A percentile compares a stretch with the other conserved stretches of the same genome.
Conservation (phyloP, 1,139 yeast genomes). For the Suhomyces maxii region DNA sequence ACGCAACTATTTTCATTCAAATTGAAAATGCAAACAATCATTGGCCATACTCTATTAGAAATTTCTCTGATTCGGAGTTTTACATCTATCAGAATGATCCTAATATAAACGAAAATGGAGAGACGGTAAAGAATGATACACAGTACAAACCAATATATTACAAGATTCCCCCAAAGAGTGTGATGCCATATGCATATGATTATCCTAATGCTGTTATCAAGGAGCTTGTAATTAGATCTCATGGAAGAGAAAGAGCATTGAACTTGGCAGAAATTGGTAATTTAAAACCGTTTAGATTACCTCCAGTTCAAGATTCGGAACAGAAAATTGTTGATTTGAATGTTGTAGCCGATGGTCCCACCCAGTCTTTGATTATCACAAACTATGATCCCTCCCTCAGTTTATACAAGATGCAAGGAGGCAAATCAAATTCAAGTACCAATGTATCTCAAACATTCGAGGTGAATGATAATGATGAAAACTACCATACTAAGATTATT, state of each 20-base stretch:
- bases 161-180: conserved; percentile 82
- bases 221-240: conserved; percentile 71
- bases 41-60: conserved; percentile 94
- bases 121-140: conserved; percentile 45
- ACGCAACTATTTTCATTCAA: conserved; percentile 78
- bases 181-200: conserved; percentile 99
- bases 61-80: conserved; percentile 83
- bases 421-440: conserved; percentile 25
- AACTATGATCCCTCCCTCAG: conserved; percentile 79
- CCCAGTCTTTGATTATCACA: conserved; percentile 82
- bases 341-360: conserved; percentile 95
- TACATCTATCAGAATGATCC: conserved; percentile 87
- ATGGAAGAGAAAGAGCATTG: conserved; percentile 73
- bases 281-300: conserved; percentile 79
- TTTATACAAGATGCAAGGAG: conserved; percentile 59
- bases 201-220: conserved; percentile 88
- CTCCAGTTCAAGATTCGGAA: conserved; percentile 44
- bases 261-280: conserved; percentile 93
- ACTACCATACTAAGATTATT: conserved; percentile 59
- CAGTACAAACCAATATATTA: conserved; percentile 75
- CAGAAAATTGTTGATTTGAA: conserved; percentile 74
- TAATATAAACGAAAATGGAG: conserved; percentile 71
- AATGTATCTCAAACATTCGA: conserved; percentile 52
- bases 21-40: conserved; percentile 68
- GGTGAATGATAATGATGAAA: conserved; percentile 66